These are phyloP conservation scores for Syzygium malaccense DNA, from an alignment of 441 rosid genomes.

Conservation along the genomic window DNA sequence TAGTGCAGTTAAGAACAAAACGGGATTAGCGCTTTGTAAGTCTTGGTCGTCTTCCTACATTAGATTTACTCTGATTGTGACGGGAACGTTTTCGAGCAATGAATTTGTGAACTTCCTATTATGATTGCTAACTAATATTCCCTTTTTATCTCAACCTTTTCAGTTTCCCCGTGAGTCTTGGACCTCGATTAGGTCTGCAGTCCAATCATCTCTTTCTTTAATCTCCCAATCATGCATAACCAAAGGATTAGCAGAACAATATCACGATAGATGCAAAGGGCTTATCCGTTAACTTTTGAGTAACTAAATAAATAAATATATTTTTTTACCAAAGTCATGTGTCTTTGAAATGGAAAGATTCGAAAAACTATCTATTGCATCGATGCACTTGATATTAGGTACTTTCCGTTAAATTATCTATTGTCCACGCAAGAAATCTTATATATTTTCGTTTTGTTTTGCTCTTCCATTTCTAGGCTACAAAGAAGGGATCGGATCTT, in stretches of 20 bases:
- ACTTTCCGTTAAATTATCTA: not conserved
- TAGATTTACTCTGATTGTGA: not conserved
- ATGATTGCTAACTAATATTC: not conserved
- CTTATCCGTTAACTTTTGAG: not conserved
- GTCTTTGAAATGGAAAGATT: not conserved
- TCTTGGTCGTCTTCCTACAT: not conserved
- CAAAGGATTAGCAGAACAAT: not conserved
- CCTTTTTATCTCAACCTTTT: not conserved
- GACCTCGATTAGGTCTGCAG: not conserved
- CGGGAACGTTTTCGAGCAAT: not conserved
- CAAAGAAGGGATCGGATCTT: too few species aligned
- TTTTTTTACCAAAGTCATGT: not conserved
- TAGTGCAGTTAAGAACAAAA: not conserved
- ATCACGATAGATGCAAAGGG: not conserved
- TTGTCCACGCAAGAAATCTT: not conserved
- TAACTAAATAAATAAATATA: too few species aligned
- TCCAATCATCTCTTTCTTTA: not conserved
- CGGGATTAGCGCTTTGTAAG: not conserved
- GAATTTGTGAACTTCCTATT: not conserved
- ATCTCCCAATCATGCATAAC: not conserved
- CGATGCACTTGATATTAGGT: not conserved
- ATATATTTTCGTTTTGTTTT: not conserved
- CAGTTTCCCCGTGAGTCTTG: not conserved
- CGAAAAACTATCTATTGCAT: not conserved
- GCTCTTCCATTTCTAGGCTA: too few species aligned